phyloP scores from a whole-genome alignment of 768 basidiomycete species.

The Boletellus sp. region DNA sequence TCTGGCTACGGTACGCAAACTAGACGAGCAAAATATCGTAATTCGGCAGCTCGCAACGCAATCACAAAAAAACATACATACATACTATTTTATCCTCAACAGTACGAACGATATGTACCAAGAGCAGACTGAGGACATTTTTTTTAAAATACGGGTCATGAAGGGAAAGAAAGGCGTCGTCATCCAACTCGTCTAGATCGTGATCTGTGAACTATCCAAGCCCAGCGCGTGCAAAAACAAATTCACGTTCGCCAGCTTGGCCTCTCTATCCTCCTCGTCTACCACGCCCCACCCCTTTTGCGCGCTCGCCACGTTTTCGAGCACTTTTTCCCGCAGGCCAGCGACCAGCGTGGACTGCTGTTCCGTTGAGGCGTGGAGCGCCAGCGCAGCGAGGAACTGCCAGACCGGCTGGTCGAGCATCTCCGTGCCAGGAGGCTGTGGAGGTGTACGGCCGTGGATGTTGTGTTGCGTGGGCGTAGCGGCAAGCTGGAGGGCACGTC shows the following conservation, averaged over 20 bases:
- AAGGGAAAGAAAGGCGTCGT: neutral
- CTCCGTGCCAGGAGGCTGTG: constrained; percentile 57
- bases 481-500: constrained; percentile 47
- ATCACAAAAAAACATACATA: neutral
- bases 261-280: constrained; percentile 68
- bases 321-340: constrained; percentile 84
- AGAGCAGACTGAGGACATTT: constrained; percentile 2
- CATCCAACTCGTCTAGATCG: constrained; percentile 31
- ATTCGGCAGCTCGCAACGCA: too few species aligned
- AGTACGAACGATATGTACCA: neutral
- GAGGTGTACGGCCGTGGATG: constrained; percentile 52
- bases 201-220: constrained; percentile 68
- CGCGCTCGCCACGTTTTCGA: constrained; percentile 82
- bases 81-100: constrained; percentile 19
- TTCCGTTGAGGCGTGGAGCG: constrained; percentile 75
- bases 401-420: constrained; percentile 88
- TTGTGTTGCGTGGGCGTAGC: constrained; percentile 34
- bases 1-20: too few species aligned
- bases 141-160: constrained; percentile 2
- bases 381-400: constrained; percentile 89
- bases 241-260: constrained; percentile 90
- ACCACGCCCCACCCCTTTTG: constrained; percentile 65
- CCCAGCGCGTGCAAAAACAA: constrained; percentile 82
- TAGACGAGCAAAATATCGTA: too few species aligned
- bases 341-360: constrained; percentile 89